A percentile compares a stretch with the other conserved stretches of the same genome.
Evolutionary conservation across 352 stramenopile genomes (phyloP).

Genomic region (Phytophthora boehmeriae): DNA sequence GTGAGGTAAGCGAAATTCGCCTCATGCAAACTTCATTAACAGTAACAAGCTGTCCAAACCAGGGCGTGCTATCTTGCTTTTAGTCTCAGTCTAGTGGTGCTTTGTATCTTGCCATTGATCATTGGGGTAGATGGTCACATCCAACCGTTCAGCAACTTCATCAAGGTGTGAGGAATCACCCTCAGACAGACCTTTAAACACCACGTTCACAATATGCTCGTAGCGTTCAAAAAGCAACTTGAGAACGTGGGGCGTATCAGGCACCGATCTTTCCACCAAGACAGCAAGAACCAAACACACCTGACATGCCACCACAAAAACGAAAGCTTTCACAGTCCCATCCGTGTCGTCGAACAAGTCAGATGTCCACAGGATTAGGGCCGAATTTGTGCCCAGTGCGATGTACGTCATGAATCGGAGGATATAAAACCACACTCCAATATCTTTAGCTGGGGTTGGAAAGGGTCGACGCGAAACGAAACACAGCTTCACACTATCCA

Average conservation of each 20-base stretch:
- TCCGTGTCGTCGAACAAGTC: conserved; percentile 59
- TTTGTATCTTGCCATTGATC: conserved; percentile 61
- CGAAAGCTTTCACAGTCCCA: conserved; percentile 55
- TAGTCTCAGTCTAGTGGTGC: conserved; percentile 25
- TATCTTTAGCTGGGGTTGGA: conserved; percentile 80
- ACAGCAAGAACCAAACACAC: conserved; percentile 72
- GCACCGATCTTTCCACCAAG: conserved; percentile 63
- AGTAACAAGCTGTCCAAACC: too few relatives aligned
- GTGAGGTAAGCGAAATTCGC: too few relatives aligned
- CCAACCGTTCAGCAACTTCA: conserved; percentile 73
- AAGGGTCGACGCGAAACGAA: conserved; percentile 81
- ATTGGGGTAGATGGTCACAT: conserved; percentile 80
- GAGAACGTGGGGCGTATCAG: conserved; percentile 63
- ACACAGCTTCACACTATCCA: conserved; percentile 88
- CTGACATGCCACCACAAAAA: conserved; percentile 75
- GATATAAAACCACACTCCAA: conserved; percentile 93
- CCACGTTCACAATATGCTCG: conserved; percentile 76
- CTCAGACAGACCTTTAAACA: conserved; percentile 77
- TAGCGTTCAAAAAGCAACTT: conserved; percentile 60
- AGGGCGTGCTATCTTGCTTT: neutral
- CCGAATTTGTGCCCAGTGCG: conserved; percentile 76
- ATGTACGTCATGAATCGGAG: conserved; percentile 85
- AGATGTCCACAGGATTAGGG: conserved; percentile 86
- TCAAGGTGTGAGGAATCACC: conserved; percentile 72
- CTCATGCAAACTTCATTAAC: too few relatives aligned